Evolutionary conservation across 495 filamentous ascomycete genomes (phyloP), one percentile per base, ranked within the genome.

Genomic region (Massariosphaeria phaeospora): DNA sequence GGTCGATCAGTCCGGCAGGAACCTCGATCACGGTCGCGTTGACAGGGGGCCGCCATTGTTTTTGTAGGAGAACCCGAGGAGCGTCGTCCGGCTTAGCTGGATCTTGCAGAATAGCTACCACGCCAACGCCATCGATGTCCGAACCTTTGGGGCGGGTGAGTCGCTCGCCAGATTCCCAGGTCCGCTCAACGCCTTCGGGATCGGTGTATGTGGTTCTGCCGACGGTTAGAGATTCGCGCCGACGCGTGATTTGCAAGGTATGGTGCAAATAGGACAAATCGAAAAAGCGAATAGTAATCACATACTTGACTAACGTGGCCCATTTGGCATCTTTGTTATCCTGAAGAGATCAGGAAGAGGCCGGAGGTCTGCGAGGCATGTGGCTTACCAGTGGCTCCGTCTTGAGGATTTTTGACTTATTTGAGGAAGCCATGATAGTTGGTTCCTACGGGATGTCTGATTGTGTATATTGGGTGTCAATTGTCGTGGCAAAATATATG

Each of bases 81-180:
- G 46, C 12, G 7, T 39, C 50, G 56, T 89, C 82, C 1, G 85
- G 83, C 10, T 84, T 84, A 0, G 76, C 75, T 0, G 80, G 69
- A 58, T 84, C 84, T 66, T 89, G 79, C 1, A 96, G 70, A 59
- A 96, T 88, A 23, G 89, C 88, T 15, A 94, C 79, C 46, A 96
- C 91, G 17, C 89, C 89, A 1, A 96, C 91, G 39, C 86, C 91
- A 65, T 95, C 91, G 42, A 94, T 85, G 23, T 78, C 76, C 38
- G 80, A 79, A 42, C 55, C 57, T 1, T 17, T 27, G 9, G 66
- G 66, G 2, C 61, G 61, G 4, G 64, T 67, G 29, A 56, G 64
- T 15, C 66, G 57, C n/a, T 62, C 34, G 23, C 49, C 48, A 10
- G 57, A 62, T 43, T 68, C 66, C 66, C 64, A 67, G 7, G 49